A percentile compares a stretch with the other conserved stretches of the same genome.
phyloP scores from a whole-genome alignment of 2,329 filamentous ascomycete genomes.

The Nemania sp. region DNA sequence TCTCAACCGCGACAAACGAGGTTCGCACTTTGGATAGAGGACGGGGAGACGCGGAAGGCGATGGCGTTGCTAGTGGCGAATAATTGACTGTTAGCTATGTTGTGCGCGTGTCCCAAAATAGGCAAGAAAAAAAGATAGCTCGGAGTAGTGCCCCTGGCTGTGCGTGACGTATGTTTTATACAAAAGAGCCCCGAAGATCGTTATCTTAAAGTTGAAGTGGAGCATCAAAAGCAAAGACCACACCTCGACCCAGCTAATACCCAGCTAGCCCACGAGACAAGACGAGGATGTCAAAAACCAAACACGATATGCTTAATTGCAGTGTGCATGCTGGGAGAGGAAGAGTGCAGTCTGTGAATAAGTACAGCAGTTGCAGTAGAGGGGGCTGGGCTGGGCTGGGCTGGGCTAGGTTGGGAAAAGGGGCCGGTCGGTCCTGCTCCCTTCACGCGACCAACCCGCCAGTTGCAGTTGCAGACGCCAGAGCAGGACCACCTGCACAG shows the following conservation, averaged over 20 bases:
- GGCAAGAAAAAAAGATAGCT: conserved; percentile 13
- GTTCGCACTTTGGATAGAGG: conserved; percentile 76
- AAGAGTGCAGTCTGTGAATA: no score
- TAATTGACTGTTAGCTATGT: conserved; percentile 35
- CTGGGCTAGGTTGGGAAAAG: neutral
- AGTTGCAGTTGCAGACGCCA: no score
- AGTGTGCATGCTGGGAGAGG: no score
- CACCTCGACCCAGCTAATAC: neutral
- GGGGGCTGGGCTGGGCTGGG: conserved; percentile 5
- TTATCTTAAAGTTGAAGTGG: conserved; percentile 5
- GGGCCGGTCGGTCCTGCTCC: no score
- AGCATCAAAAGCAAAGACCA: conserved; percentile 1
- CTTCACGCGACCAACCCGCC: no score
- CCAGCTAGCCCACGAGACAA: neutral
- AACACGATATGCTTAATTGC: no score
- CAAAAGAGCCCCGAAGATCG: conserved; percentile 10
- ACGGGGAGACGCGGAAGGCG: conserved; percentile 56
- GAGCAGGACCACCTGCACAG: no score
- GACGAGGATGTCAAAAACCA: neutral
- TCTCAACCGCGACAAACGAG: conserved; percentile 74
- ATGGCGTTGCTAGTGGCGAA: conserved; percentile 41
- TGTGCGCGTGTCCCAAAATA: neutral
- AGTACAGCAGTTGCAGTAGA: conserved; percentile 2
- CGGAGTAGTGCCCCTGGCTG: conserved; percentile 22
- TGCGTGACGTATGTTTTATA: conserved; percentile 30